Percentiles rank a stretch among this genome's conserved stretches.
Conservation (phyloP, 2,329 filamentous ascomycete genomes). For the Acephala macrosclerotiorum region DNA sequence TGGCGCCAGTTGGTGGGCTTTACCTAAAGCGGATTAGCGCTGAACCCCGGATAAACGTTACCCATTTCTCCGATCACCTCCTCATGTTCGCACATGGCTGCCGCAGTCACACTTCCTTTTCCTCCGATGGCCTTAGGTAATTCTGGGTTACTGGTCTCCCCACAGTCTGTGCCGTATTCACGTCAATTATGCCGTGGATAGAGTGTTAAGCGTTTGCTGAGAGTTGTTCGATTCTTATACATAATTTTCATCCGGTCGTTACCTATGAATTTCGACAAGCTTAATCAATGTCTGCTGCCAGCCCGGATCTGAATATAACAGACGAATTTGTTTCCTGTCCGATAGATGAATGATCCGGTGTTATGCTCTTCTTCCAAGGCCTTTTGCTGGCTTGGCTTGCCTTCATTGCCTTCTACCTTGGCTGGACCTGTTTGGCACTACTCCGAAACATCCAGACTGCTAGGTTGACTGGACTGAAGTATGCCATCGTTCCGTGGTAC, state of each 20-base stretch:
- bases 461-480: conserved; percentile 26
- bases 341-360: background rate
- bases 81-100: background rate
- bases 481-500: conserved; percentile 30
- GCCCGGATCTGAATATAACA: background rate
- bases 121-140: background rate
- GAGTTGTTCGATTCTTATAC: background rate
- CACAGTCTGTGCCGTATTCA: background rate
- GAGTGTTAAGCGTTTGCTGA: background rate
- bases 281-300: background rate
- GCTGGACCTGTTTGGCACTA: conserved; percentile 17
- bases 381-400: conserved; percentile 4
- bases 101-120: background rate
- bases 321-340: background rate
- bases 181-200: background rate
- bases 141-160: background rate
- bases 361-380: conserved; percentile 14
- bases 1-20: too few species aligned
- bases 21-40: too few species aligned
- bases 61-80: background rate
- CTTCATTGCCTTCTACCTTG: conserved; percentile 4
- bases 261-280: background rate
- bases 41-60: too few species aligned
- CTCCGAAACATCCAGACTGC: conserved; percentile 21
- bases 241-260: background rate